phyloP scores from a whole-genome alignment of 306 rosid genomes.

The Vicia villosa region DNA sequence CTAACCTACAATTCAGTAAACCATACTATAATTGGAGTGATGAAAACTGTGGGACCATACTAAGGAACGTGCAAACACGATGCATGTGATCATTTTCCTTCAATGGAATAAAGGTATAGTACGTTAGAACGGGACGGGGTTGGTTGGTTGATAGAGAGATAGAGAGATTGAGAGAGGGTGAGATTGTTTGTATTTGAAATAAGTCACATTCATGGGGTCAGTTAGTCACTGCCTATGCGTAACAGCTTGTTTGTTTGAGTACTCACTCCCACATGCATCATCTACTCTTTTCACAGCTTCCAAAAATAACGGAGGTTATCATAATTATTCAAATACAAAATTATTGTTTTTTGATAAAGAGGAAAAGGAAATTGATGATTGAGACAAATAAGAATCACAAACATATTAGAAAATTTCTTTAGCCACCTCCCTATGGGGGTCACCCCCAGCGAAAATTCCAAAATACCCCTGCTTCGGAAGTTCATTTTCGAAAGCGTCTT shows the following conservation, averaged over 20 bases:
- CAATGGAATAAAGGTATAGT: conserved; percentile 35
- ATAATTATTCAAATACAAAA: not conserved
- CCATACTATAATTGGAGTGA: conserved; percentile 1
- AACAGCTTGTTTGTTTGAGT: conserved; percentile 44
- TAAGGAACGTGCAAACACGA: conserved; percentile 37
- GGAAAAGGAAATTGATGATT: not conserved
- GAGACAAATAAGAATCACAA: too few species aligned
- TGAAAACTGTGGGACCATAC: conserved; percentile 46
- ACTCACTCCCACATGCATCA: conserved; percentile 24
- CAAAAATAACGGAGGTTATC: not conserved
- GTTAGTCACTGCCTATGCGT: conserved; percentile 20
- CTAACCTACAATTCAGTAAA: not conserved
- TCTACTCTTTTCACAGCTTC: not conserved
- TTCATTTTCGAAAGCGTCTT: too few species aligned
- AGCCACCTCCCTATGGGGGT: too few species aligned
- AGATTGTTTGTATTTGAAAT: conserved; percentile 38
- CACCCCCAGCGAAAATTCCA: too few species aligned
- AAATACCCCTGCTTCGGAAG: too few species aligned
- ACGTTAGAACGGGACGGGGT: conserved; percentile 56
- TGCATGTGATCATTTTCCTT: conserved; percentile 49
- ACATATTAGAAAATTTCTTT: too few species aligned
- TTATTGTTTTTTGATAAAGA: too few species aligned
- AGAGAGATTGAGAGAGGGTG: not conserved
- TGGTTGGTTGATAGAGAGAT: conserved; percentile 33
- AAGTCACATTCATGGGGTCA: conserved; percentile 47